phyloP scores from a whole-genome alignment of 352 stramenopile species.

The Pythium angustatum region DNA sequence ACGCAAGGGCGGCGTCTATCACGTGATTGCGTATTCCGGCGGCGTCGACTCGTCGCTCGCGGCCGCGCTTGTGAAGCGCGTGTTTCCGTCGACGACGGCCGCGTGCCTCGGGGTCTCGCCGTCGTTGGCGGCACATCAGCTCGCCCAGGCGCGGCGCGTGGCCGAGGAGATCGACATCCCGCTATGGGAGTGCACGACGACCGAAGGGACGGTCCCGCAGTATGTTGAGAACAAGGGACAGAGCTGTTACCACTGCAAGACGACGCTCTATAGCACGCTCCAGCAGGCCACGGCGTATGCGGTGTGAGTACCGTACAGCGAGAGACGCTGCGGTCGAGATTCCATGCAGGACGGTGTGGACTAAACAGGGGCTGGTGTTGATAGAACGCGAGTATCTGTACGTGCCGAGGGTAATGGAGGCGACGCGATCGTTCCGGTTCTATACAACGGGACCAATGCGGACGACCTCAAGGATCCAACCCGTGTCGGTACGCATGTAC shows the following conservation, averaged over 20 bases:
- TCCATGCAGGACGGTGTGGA: not conserved
- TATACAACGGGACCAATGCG: slow-evolving; percentile 98
- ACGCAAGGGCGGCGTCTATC: slow-evolving; percentile 1
- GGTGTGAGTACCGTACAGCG: no score
- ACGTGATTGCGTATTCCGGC: slow-evolving; percentile 93
- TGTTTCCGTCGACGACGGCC: slow-evolving; percentile 73
- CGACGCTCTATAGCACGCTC: slow-evolving; percentile 95
- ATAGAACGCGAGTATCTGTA: slow-evolving; percentile 33
- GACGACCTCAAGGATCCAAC: slow-evolving; percentile 95
- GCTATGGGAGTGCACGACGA: slow-evolving; percentile 87
- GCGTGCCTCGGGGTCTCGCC: slow-evolving; percentile 94
- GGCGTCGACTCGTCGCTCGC: slow-evolving; percentile 96
- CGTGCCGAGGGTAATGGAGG: not conserved
- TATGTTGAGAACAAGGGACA: slow-evolving; percentile 95
- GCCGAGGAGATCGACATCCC: slow-evolving; percentile 87
- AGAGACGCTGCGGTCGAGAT: no score
- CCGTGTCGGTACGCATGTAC: slow-evolving; percentile 69
- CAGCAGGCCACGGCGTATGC: slow-evolving; percentile 82
- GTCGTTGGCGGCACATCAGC: slow-evolving; percentile 86
- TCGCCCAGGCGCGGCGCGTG: slow-evolving; percentile 85
- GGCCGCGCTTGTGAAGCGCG: slow-evolving; percentile 87
- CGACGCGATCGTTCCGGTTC: slow-evolving; percentile 32
- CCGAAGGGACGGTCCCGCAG: slow-evolving; percentile 74
- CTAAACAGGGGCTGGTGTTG: not conserved
- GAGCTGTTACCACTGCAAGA: slow-evolving; percentile 97